Evolutionary conservation across 2,329 filamentous ascomycete species (phyloP), one percentile per base, ranked within the genome.

Genomic region (Phialophora chinensis): DNA sequence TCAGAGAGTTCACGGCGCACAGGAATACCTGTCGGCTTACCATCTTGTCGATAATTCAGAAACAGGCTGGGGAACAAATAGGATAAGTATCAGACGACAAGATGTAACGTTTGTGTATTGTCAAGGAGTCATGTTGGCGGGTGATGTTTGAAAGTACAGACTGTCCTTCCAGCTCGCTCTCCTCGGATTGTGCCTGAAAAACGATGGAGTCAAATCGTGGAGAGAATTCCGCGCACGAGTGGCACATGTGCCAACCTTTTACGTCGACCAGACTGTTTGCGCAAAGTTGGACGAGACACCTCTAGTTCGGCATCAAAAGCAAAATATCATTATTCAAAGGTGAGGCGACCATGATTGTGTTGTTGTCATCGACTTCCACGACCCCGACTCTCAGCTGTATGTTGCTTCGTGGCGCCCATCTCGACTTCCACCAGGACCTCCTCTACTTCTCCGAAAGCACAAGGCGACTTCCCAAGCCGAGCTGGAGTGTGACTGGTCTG

Each of bases 141-240:
- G 17, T 11, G 29, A 35, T 52, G 17, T 10, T 33, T 27, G 47
- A 69, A 65, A 60, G 65, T 66, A 67, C 67, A 69, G 53, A 8
- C 25, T 69, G 67, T 66, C 67, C 65, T 67, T 62, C 42, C 49
- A 27, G 44, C 23, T 47, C 55, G 29, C 20, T 42, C 33, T 31
- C 38, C 29, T 44, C 47, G 42, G 27, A 7, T 47, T 20, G 38
- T n/a, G 14, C 38, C 38, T 44, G 38, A 56, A 56, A 38, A 56
- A 4, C 49, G 25, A 27, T 17, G 55, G 31, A 58, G 35, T 27
- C 35, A 44, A 42, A 7, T 20, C 38, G 20, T 44, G 38, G 38
- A 44, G 38, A 8, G 38, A 44, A 44, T 44, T 44, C 38, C 38
- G 38, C 38, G 17, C 38, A 42, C 38, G 4, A 42, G 38, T 17